Conservation (phyloP, 257 asterid species). For the Ocimum tenuiflorum region DNA sequence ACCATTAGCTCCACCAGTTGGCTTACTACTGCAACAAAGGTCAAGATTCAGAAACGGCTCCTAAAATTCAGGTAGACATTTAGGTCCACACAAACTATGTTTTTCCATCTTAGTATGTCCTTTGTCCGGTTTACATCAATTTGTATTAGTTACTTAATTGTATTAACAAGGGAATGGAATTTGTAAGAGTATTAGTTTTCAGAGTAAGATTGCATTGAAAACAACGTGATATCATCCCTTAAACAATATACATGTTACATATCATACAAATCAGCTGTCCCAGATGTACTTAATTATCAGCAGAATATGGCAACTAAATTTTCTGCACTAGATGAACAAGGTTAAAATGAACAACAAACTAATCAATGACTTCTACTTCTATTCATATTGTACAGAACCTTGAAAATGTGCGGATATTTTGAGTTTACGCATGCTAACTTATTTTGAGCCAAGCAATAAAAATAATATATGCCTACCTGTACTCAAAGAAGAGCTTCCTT, state of each 20-base stretch:
- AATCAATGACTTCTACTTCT: constrained; percentile 4
- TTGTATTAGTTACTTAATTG: not conserved
- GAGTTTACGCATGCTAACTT: not conserved
- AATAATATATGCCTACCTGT: constrained; percentile 45
- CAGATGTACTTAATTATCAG: not conserved
- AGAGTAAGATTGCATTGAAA: not conserved
- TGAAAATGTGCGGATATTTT: not conserved
- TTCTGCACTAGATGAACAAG: not conserved
- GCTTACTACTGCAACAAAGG: constrained; percentile 81
- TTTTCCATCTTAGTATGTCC: not conserved
- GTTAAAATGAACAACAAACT: not conserved
- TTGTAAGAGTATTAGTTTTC: not conserved
- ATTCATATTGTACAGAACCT: not conserved
- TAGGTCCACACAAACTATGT: not conserved
- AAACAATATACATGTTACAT: not conserved
- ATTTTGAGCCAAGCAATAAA: constrained; percentile 4
- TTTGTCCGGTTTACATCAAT: not conserved
- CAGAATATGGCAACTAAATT: not conserved
- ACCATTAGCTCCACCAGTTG: constrained; percentile 65
- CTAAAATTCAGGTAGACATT: not conserved
- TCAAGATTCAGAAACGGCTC: constrained; percentile 8
- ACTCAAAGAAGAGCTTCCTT: constrained; percentile 84
- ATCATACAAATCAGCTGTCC: not conserved
- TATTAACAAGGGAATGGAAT: not conserved
- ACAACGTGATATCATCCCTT: not conserved